Base-by-base conservation (phyloP, 129 eudicot genomes). In the Scalesia atractyloides region DNA sequence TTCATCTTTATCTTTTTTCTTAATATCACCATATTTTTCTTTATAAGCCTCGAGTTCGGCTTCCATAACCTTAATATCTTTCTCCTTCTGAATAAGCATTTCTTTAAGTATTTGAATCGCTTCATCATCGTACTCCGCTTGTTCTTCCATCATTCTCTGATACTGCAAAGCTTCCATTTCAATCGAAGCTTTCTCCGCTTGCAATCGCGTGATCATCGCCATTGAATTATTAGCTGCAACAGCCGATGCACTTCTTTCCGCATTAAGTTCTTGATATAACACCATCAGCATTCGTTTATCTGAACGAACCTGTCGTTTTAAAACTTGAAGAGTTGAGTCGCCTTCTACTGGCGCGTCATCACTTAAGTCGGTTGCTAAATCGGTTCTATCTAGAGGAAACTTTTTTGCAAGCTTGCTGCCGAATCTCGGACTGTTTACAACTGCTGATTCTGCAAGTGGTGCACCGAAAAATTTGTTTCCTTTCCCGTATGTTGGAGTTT, bases 131-230 rank as follows among this genome's bases (percentile, higher is more conserved):
- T 89, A 89, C 68, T 89, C 93, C 0, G 96, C 93, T 65, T 89
- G 96, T 63, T 87, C 96, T 26, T 87, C 92, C 92, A 84, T 89
- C 93, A 89, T 81, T 74, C 96, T 83, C 59, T 88, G 88, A 53
- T 88, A 88, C 80, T 91, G 97, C 67, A 91, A 86, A 6, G 96
- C 96, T 63, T 92, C 98, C 98, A 92, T 92, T 76, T 92, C 91
- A 2, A 89, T 86, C 5, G 95, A 84, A 0, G 98, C 96, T 30
- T 92, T 92, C 75, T 92, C 98, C 0, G 87, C 95, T 53, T 92
- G 98, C 66, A 92, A 71, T 9, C 94, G 74, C 0, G 96, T 89
- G 59, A 92, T 92, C 98, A 92, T 92, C 9, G 98, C 98, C 98
- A 92, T 89, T 10, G 96, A 95, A 26, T 92, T 87, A 73, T 92